These are phyloP conservation scores for Breynia disticha DNA, from an alignment of 441 rosid species.

Conservation along the genomic window DNA sequence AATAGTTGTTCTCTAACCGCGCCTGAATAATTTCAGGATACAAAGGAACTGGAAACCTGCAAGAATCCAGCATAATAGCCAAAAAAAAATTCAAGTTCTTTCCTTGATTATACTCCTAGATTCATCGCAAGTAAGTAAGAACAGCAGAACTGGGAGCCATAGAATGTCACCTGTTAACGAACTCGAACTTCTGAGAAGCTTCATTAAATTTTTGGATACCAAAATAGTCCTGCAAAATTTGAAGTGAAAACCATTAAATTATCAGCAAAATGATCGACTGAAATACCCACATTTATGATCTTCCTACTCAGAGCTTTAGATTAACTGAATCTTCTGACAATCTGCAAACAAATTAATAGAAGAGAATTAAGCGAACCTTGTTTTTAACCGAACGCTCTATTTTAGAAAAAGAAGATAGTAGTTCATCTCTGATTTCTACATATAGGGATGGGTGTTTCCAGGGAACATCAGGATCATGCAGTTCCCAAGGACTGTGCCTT, in stretches of 20 bases:
- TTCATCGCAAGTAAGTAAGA: not conserved
- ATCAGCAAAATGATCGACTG: constrained; percentile 7
- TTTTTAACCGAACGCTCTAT: constrained; percentile 52
- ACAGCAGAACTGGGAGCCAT: not conserved
- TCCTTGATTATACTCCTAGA: too few species aligned
- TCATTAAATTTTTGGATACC: constrained; percentile 77
- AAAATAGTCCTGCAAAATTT: constrained; percentile 50
- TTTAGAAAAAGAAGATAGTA: constrained; percentile 42
- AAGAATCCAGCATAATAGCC: constrained; percentile 7
- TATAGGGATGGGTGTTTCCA: constrained; percentile 78
- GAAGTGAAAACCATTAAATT: constrained; percentile 8
- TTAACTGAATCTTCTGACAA: constrained; percentile 3
- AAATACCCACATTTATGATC: not conserved
- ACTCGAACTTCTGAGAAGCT: constrained; percentile 53
- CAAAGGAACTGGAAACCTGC: constrained; percentile 91
- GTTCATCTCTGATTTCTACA: constrained; percentile 33
- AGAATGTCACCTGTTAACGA: constrained; percentile 61
- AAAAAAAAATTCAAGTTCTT: not conserved
- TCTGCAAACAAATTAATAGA: constrained; percentile 12
- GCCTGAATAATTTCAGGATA: constrained; percentile 53
- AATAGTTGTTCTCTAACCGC: constrained; percentile 81
- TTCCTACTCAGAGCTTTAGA: not conserved
- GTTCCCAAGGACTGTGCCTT: constrained; percentile 96
- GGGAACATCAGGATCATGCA: constrained; percentile 56
- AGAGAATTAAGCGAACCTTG: constrained; percentile 36